These are phyloP conservation scores for Lipomyces yamadae DNA, from an alignment of 805 yeast genomes.

Conservation along the genomic window DNA sequence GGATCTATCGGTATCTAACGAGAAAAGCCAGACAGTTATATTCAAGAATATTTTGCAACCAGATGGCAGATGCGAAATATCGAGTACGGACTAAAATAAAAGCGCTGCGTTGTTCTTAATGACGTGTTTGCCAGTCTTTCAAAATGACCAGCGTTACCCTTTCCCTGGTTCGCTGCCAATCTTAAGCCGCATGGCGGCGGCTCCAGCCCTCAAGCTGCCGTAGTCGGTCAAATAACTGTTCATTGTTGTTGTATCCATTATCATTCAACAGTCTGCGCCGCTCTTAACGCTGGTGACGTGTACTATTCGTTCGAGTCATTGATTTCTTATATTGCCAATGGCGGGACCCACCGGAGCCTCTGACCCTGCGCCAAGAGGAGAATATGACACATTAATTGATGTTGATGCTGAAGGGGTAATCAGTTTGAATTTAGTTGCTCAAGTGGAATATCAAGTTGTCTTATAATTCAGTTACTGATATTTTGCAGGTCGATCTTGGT, in stretches of 20 bases:
- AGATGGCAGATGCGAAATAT: too few relatives aligned
- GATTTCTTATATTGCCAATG: conserved; percentile 3
- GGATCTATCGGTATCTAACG: too few relatives aligned
- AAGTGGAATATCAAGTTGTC: background rate
- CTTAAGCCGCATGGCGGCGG: background rate
- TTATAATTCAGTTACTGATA: background rate
- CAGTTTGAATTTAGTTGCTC: background rate
- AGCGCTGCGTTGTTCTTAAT: background rate
- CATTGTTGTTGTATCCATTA: background rate
- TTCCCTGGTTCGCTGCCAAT: too few relatives aligned
- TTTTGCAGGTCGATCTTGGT: conserved; percentile 31
- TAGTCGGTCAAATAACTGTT: too few relatives aligned
- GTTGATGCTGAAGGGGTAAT: conserved; percentile 22
- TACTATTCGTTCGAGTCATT: background rate
- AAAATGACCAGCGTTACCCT: too few relatives aligned
- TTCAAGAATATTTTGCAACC: too few relatives aligned
- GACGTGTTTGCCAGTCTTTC: too few relatives aligned
- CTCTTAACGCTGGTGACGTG: background rate
- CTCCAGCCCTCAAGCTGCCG: background rate
- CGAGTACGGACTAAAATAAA: background rate
- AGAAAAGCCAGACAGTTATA: too few relatives aligned
- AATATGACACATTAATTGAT: conserved; percentile 34
- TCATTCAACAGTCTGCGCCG: background rate
- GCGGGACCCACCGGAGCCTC: conserved; percentile 11
- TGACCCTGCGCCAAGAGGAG: conserved; percentile 13